Base-by-base conservation (phyloP, 2,329 filamentous ascomycete species). In the Cordyceps cicadae region DNA sequence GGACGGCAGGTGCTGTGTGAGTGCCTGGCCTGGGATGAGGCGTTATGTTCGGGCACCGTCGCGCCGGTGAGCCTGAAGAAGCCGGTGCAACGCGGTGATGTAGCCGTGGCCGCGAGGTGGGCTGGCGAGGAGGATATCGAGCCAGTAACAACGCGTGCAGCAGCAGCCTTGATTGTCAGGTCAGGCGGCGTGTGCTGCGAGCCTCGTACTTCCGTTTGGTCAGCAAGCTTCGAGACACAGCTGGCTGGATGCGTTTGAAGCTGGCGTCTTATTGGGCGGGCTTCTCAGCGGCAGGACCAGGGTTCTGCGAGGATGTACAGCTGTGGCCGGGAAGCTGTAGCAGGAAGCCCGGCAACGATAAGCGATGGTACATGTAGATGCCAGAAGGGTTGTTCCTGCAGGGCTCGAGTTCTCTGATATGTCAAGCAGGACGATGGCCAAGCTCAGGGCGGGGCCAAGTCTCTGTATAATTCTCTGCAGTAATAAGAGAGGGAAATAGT, bases 371-470 rank as follows among this genome's bases (percentile, higher is more conserved):
- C 50, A 37, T 45, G 56, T 29, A 54, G 19, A 12, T 53, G 37
- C 39, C 41, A 53, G 50, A 26, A 53, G 17, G 29, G 46, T 37
- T 43, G 56, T 45, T 52, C 37, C 48, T 52, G 56, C 56, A 59
- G 37, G 48, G 8, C 37, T 51, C 9, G n/a, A 17, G 34, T 26
- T 17, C 19, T 51, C 48, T 26, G 46, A 50, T 39, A 24, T 34
- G 56, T 34, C 19, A 19, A 57, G 19, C 45, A 32, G 21, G 19
- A 17, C 26, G 9, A 24, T 19, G 15, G 9, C 7, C 17, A 58
- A 43, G 24, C 34, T 52, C 56, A 52, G 37, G 37, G 48, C 56
- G 37, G 56, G 26, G 55, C 12, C 46, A 37, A 24, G 15, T 49
- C 14, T 21, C 26, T 19, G 26, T 17, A 6, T 34, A 52, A 3